Conservation (phyloP, 106 monocot genomes). For the Chionographis japonica region DNA sequence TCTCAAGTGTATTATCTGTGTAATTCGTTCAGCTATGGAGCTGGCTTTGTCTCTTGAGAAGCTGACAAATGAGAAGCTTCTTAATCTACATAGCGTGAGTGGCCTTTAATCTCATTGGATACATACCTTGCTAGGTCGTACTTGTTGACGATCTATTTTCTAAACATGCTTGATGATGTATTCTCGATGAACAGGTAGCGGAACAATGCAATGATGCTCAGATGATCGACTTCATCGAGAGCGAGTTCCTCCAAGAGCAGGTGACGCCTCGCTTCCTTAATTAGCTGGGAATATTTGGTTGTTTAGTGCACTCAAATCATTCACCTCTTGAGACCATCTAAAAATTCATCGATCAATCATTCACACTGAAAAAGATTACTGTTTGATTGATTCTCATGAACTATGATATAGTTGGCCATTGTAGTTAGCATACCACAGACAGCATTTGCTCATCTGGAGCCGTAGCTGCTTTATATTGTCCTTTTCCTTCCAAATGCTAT, state of each 20-base stretch:
- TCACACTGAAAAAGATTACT: too few species aligned
- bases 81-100: conserved; percentile 61
- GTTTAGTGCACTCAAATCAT: not conserved
- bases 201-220: conserved; percentile 51
- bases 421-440: too few species aligned
- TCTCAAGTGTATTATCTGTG: too few species aligned
- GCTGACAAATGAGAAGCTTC: conserved; percentile 84
- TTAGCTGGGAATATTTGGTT: not conserved
- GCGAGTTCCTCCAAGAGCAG: conserved; percentile 84
- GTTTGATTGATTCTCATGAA: too few species aligned
- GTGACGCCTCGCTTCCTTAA: conserved; percentile 17
- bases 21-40: conserved; percentile 64
- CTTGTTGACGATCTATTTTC: not conserved
- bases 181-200: conserved; percentile 41
- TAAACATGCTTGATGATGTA: not conserved
- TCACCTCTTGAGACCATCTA: not conserved
- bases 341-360: not conserved
- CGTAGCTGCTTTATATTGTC: too few species aligned
- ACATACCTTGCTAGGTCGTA: not conserved
- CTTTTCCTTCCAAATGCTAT: too few species aligned
- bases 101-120: not conserved
- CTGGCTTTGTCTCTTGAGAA: conserved; percentile 84
- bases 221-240: conserved; percentile 67
- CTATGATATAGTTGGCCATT: too few species aligned
- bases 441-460: too few species aligned